These are phyloP conservation scores for Termitomyces sp. DNA, from an alignment of 768 basidiomycete genomes.

Conservation along the genomic window DNA sequence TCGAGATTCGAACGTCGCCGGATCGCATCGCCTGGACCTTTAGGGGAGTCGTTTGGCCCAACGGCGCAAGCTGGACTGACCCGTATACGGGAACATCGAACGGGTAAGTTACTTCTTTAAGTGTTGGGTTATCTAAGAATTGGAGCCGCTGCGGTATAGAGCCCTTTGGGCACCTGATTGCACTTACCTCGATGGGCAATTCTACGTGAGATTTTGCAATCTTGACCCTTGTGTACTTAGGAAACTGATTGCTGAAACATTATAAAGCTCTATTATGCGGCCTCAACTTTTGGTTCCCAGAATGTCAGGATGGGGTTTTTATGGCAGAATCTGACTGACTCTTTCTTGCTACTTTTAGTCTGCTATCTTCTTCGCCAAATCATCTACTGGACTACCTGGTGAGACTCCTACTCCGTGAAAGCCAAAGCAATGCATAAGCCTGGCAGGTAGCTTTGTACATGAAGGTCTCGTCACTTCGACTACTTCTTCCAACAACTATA, in stretches of 20 bases:
- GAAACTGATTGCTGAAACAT: background rate
- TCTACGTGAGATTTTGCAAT: slow-evolving; percentile 18
- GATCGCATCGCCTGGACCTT: slow-evolving; percentile 44
- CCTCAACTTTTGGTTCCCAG: slow-evolving; percentile 50
- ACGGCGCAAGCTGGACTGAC: slow-evolving; percentile 47
- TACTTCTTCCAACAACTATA: slow-evolving; percentile 32
- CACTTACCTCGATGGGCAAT: slow-evolving; percentile 24
- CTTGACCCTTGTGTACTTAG: background rate
- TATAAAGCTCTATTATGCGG: slow-evolving; percentile 47
- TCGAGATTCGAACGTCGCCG: slow-evolving; percentile 45
- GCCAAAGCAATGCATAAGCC: background rate
- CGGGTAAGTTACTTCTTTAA: slow-evolving; percentile 24
- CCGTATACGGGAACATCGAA: slow-evolving; percentile 42
- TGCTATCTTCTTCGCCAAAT: slow-evolving; percentile 51
- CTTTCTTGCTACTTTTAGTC: slow-evolving; percentile 25
- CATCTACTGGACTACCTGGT: slow-evolving; percentile 42
- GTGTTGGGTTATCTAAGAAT: background rate
- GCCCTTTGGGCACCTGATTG: slow-evolving; percentile 37
- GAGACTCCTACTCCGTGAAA: slow-evolving; percentile 3
- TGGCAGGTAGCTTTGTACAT: slow-evolving; percentile 36
- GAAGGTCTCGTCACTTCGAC: slow-evolving; percentile 45
- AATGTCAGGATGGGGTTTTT: slow-evolving; percentile 24
- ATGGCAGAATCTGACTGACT: background rate
- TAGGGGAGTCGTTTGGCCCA: slow-evolving; percentile 42
- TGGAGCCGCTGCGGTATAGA: slow-evolving; percentile 14